Base-by-base conservation (phyloP, 1,284 basidiomycete genomes). In the Phaffia rhodozyma region DNA sequence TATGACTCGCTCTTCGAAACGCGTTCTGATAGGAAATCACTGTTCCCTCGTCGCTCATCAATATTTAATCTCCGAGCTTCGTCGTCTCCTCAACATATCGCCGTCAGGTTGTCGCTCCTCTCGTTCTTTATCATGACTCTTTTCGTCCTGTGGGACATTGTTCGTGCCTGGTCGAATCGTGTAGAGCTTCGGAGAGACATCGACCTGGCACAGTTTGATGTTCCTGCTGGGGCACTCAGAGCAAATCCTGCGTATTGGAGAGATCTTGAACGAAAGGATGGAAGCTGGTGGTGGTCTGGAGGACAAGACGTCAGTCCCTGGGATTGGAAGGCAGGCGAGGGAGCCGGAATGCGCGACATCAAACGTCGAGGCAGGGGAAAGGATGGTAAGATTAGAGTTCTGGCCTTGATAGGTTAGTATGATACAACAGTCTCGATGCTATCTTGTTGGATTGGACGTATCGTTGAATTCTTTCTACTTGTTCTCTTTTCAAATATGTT, bases 331-430 rank as follows among this genome's bases (percentile, higher is more conserved):
- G 58, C 25, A 11, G 7, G 34, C 6, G 43, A 34, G 6, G 38
- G 11, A 9, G 18, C 23, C 50, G 9, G 4, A 20, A n/a, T 47
- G 16, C 9, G 21, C n/a, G 18, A 7, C 30, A 55, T 32, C 20
- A 32, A 25, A 27, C 7, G 23, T 7, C 57, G 62, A 21, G 58
- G 57, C 6, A 38, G 58, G 27, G 62, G 58, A 0, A 30, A 58
- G 23, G 52, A 29, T 1, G 62, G 62, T 6, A 59, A 21, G 53
- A 58, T 64, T 20, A 38, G 62, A 51, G 32, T 64, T 47, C 52
- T 64, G 30, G 54, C 59, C 23, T 48, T 64, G 11, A 25, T 55
- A 18, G 58, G 58, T 60, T 21, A 25, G 57, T 59, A 29, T 11
- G 7, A 18, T 34, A 3, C 11, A 43, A 61, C 21, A 47, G 47